Evolutionary conservation across 352 stramenopile species (phyloP), one percentile per base, ranked within the genome.

Genomic region (Blastocystis sp.): DNA sequence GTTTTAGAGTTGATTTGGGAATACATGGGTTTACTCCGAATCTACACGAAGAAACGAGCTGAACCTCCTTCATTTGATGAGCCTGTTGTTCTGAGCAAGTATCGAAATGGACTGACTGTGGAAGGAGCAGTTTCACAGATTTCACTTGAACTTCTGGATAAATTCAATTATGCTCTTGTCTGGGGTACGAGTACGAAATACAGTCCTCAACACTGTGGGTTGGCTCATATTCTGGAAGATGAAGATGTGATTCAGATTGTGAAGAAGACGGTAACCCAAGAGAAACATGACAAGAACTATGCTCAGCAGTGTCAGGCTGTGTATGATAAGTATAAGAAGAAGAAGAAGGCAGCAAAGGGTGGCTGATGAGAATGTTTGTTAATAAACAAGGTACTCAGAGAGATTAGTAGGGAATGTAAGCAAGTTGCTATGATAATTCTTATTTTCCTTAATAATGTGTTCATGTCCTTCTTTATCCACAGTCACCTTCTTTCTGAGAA

Each of bases 221-320:
- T 98, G 62, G 94, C 94, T 69, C 97, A 99, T 90, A 92, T 94
- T 19, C 91, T 99, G 13, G 90, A 95, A 44, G 97, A 99, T 92
- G 96, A 99, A 92, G 97, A 99, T 91, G 97, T 99, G 30, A 90
- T 98, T 62, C 95, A 98, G 90, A 96, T 99, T 84, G 96, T 99
- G 24, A 96, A 96, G 48, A 98, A 98, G 91, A 99, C 97, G 0
- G 96, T 98, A 37, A 97, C 96, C 89, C 96, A 99, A 91, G 95
- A 98, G 91, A 98, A 98, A 92, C 94, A 95, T 87, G 95, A 98
- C 30, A 98, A 98, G 91, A 97, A 97, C 91, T 99, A 99, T 92
- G 94, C 95, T 87, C 92, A 94, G 60, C 94, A 98, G 87, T 95
- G 97, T 69, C 96, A 99, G 91, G 94, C 93, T 58, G 96, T 97